Conservation (phyloP, 805 yeast genomes). For the Starmerella powellii region DNA sequence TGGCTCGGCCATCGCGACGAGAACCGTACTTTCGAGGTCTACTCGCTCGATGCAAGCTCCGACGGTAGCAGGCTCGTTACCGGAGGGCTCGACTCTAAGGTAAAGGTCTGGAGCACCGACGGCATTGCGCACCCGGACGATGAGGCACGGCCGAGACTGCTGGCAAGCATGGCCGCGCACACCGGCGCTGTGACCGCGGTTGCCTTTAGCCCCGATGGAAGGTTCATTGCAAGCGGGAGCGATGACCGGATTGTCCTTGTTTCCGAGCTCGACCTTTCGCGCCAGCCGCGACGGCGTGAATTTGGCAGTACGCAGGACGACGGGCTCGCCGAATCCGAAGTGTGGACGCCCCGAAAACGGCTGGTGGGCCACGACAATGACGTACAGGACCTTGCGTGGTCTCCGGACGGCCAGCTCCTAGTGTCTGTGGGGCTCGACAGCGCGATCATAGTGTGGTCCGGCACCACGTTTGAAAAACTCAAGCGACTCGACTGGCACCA, state of each 20-base stretch:
- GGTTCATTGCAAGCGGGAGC: slow-evolving; percentile 86
- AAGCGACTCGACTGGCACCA: slow-evolving; percentile 87
- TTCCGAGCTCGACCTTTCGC: slow-evolving; percentile 82
- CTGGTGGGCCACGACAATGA: slow-evolving; percentile 96
- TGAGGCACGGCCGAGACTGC: slow-evolving; percentile 16
- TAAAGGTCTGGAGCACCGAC: slow-evolving; percentile 82
- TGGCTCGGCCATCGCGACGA: slow-evolving; percentile 68
- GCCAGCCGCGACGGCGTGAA: slow-evolving; percentile 36
- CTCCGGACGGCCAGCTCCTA: slow-evolving; percentile 80
- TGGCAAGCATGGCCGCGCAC: slow-evolving; percentile 87
- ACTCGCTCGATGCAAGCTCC: slow-evolving; percentile 65
- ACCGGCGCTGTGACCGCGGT: slow-evolving; percentile 95
- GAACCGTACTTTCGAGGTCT: slow-evolving; percentile 68
- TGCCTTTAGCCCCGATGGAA: slow-evolving; percentile 81
- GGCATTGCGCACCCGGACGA: slow-evolving; percentile 51
- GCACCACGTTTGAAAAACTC: slow-evolving; percentile 76
- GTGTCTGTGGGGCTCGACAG: slow-evolving; percentile 93
- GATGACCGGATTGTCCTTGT: slow-evolving; percentile 85
- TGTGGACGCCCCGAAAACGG: slow-evolving; percentile 87
- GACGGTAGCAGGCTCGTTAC: slow-evolving; percentile 82
- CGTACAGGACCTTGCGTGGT: slow-evolving; percentile 96
- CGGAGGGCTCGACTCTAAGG: slow-evolving; percentile 88
- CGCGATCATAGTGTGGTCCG: slow-evolving; percentile 88
- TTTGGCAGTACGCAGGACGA: slow-evolving; percentile 41
- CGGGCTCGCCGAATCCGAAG: slow-evolving; percentile 61